phyloP scores from a whole-genome alignment of 176 grass and related monocot genomes.

The Dactylis glomerata region DNA sequence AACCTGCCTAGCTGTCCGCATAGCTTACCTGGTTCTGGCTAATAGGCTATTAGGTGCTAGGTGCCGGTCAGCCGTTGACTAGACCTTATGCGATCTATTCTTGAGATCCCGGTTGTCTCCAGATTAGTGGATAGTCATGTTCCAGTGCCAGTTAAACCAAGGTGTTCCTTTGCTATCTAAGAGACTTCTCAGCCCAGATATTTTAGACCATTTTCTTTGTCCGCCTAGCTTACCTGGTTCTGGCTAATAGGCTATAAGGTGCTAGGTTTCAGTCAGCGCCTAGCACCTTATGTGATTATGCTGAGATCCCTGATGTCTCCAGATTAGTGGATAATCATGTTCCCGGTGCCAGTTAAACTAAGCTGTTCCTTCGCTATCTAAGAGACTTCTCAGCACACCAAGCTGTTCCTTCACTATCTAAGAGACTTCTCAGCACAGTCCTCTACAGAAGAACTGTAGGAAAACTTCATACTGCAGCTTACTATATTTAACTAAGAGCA shows the following conservation, averaged over 20 bases:
- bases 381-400: conserved; percentile 5
- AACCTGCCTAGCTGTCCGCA: background rate
- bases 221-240: background rate
- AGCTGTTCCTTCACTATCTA: too few species aligned
- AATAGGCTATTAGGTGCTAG: background rate
- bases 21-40: background rate
- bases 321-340: background rate
- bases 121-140: background rate
- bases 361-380: background rate
- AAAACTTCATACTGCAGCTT: background rate
- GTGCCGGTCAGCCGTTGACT: background rate
- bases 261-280: background rate
- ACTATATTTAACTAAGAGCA: background rate
- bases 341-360: background rate
- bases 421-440: too few species aligned
- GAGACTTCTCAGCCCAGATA: conserved; percentile 12
- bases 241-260: background rate
- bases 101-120: background rate
- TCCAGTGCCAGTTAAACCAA: background rate
- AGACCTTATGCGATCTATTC: background rate
- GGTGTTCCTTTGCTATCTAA: background rate
- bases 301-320: background rate
- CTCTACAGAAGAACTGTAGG: background rate
- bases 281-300: background rate
- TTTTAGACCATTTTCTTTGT: background rate